Conservation (phyloP, 768 basidiomycete species). For the Tephrocybe sp. region DNA sequence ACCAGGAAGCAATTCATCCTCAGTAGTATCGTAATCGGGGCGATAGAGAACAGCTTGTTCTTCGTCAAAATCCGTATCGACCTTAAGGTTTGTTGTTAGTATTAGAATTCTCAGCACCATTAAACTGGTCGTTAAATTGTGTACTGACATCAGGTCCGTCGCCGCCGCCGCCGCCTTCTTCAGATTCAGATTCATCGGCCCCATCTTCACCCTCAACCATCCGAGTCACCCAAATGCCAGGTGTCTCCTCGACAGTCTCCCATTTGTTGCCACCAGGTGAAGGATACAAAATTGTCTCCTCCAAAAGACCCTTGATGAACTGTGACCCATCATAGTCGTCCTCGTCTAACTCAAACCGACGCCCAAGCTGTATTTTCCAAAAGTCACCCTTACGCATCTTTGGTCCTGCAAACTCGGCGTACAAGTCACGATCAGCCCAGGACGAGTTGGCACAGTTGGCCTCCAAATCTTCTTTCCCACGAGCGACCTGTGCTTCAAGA, state of each 20-base stretch:
- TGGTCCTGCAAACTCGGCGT: constrained; percentile 29
- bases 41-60: too few species aligned
- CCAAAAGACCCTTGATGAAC: constrained; percentile 30
- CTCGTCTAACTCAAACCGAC: constrained; percentile 30
- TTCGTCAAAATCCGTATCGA: too few species aligned
- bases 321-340: constrained; percentile 32
- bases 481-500: too few species aligned
- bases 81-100: too few species aligned
- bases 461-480: too few species aligned
- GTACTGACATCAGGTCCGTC: too few species aligned
- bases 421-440: constrained; percentile 28
- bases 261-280: constrained; percentile 14
- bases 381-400: constrained; percentile 29
- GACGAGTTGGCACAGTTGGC: too few species aligned
- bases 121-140: too few species aligned
- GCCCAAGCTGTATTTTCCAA: constrained; percentile 39
- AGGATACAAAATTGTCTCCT: constrained; percentile 29
- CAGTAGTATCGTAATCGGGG: too few species aligned
- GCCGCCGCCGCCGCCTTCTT: too few species aligned
- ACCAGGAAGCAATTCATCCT: too few species aligned
- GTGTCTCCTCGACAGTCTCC: constrained; percentile 27
- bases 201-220: background rate
- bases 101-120: too few species aligned
- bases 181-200: background rate
- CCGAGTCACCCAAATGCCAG: constrained; percentile 30